A percentile compares a stretch with the other conserved stretches of the same genome.
Conservation (phyloP, 306 rosid genomes). For the Spatholobus suberectus region DNA sequence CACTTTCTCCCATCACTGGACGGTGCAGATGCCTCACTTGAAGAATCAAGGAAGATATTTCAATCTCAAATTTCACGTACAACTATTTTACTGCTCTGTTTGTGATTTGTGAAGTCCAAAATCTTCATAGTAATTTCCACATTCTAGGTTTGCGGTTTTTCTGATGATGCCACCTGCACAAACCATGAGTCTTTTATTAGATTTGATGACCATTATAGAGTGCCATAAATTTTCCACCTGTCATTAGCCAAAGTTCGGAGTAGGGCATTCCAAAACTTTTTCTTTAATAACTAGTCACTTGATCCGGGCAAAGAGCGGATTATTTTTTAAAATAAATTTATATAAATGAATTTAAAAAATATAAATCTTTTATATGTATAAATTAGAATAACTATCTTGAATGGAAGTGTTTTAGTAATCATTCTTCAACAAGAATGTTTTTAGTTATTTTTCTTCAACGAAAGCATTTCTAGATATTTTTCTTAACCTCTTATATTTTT, state of each 20-base stretch:
- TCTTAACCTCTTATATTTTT: too few relatives aligned
- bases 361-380: too few relatives aligned
- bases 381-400: too few relatives aligned
- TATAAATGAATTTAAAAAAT: too few relatives aligned
- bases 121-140: background rate
- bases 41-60: background rate
- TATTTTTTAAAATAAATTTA: too few relatives aligned
- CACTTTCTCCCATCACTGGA: background rate
- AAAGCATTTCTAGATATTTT: too few relatives aligned
- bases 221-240: slow-evolving; percentile 42
- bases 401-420: too few relatives aligned
- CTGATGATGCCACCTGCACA: slow-evolving; percentile 27
- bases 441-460: too few relatives aligned
- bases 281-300: too few relatives aligned
- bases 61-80: background rate
- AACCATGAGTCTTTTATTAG: slow-evolving; percentile 32
- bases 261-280: background rate
- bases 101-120: background rate
- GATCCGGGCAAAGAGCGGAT: too few relatives aligned
- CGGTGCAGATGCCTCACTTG: background rate
- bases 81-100: background rate
- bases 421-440: too few relatives aligned
- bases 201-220: slow-evolving; percentile 32
- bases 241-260: background rate
- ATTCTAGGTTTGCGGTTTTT: background rate